Conservation (phyloP, 2,329 filamentous ascomycete species). For the Lachnellula willkommii region DNA sequence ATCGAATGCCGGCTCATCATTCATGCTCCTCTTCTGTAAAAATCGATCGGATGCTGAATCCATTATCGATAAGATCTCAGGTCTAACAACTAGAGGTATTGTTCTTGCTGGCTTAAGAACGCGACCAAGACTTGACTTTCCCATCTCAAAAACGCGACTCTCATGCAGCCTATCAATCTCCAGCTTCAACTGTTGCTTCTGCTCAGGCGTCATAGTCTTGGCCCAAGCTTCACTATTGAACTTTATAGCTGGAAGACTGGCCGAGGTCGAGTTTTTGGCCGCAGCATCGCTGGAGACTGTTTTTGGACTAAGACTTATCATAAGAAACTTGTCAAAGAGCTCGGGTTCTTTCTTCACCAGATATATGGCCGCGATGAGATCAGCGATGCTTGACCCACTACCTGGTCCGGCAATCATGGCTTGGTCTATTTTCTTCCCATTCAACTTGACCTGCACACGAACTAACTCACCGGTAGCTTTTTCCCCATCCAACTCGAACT, state of each 20-base stretch:
- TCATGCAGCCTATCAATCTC: slow-evolving; percentile 91
- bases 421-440: no score
- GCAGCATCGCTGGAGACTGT: slow-evolving; percentile 1
- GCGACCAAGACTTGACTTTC: not conserved
- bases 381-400: no score
- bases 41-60: not conserved
- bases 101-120: not conserved
- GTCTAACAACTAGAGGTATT: not conserved
- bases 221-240: slow-evolving; percentile 93
- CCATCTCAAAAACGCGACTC: slow-evolving; percentile 37
- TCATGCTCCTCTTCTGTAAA: not conserved
- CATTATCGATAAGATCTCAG: not conserved
- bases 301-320: slow-evolving; percentile 36
- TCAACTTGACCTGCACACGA: no score
- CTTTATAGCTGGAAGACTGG: slow-evolving; percentile 35
- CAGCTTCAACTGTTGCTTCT: slow-evolving; percentile 73
- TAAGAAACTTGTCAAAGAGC: not conserved
- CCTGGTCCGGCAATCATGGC: no score
- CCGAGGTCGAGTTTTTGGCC: slow-evolving; percentile 37
- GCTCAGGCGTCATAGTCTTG: slow-evolving; percentile 70
- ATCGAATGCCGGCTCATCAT: not conserved
- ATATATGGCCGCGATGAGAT: not conserved
- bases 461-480: no score
- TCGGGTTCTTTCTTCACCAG: not conserved
- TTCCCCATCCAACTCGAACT: no score